A percentile compares a stretch with the other conserved stretches of the same genome.
Evolutionary conservation across 371 early-diverging fungal genomes (phyloP).

Genomic region (Rhizopus stolonifer): DNA sequence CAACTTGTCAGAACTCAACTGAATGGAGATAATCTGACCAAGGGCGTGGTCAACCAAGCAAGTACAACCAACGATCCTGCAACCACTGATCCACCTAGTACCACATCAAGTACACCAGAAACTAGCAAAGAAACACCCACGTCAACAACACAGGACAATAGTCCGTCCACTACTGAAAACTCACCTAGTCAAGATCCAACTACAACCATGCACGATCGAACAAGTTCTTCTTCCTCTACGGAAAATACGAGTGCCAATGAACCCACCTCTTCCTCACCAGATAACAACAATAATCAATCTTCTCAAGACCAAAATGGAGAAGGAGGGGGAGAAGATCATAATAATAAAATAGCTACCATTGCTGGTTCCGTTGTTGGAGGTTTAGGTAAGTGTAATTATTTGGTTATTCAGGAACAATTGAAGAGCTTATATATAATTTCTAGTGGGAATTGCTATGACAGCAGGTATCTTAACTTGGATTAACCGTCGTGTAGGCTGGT

Average conservation of each 20-base stretch:
- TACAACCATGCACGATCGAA: too few species aligned
- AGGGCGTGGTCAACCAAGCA: background rate
- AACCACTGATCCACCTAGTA: constrained; percentile 1
- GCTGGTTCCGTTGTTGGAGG: constrained; percentile 28
- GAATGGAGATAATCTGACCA: too few species aligned
- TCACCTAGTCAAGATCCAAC: constrained; percentile 1
- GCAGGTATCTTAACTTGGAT: constrained; percentile 23
- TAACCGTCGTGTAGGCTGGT: constrained; percentile 33
- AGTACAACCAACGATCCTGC: background rate
- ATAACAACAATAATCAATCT: too few species aligned
- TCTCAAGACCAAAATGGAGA: too few species aligned
- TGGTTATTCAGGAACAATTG: background rate
- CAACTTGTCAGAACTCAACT: constrained; percentile 1
- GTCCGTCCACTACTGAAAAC: background rate
- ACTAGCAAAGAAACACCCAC: background rate
- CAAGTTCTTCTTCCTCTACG: too few species aligned
- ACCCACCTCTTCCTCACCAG: too few species aligned
- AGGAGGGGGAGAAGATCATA: too few species aligned
- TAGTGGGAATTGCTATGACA: constrained; percentile 23
- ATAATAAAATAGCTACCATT: constrained; percentile 20
- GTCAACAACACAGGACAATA: background rate
- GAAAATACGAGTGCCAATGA: too few species aligned
- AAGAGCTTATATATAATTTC: background rate
- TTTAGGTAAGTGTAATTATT: constrained; percentile 23
- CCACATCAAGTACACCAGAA: background rate